Percentiles rank a stretch among this genome's conserved stretches.
These are phyloP conservation scores for Lasiodiplodia theobromae DNA, from an alignment of 2,329 filamentous ascomycete species.

Conservation along the genomic window DNA sequence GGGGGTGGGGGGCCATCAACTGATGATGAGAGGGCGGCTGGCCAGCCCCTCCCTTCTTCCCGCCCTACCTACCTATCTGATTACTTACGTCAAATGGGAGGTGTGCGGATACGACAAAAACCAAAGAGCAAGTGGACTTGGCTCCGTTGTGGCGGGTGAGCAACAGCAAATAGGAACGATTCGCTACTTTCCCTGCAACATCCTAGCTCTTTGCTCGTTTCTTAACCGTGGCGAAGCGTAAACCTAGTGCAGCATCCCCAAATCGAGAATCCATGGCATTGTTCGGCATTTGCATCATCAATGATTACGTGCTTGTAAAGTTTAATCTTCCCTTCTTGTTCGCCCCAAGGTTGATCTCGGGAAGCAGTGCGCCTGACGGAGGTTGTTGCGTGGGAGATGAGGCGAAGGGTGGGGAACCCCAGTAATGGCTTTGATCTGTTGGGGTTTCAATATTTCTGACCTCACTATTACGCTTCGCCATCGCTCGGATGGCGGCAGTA, in stretches of 20 bases:
- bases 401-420: not conserved
- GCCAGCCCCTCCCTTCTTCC: not conserved
- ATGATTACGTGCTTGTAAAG: not conserved
- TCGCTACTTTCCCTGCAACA: not conserved
- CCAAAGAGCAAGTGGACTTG: not conserved
- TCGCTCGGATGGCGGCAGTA: not conserved
- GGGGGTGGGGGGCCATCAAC: not conserved
- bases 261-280: not conserved
- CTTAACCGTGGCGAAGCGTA: not conserved
- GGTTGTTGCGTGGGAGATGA: not conserved
- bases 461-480: not conserved
- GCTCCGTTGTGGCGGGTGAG: not conserved
- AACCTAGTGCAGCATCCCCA: not conserved
- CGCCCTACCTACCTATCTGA: not conserved
- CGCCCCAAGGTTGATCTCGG: not conserved
- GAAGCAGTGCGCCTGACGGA: not conserved
- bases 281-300: not conserved
- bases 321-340: not conserved
- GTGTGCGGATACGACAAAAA: conserved; percentile 5
- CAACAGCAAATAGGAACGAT: not conserved
- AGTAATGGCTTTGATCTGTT: not conserved
- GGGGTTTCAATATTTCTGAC: not conserved
- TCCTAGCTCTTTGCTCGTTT: not conserved
- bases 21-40: not conserved
- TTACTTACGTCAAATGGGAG: conserved; percentile 20